A percentile compares a stretch with the other conserved stretches of the same genome.
phyloP scores from a whole-genome alignment of 2,329 filamentous ascomycete species.

The Hypoxylon sp. region DNA sequence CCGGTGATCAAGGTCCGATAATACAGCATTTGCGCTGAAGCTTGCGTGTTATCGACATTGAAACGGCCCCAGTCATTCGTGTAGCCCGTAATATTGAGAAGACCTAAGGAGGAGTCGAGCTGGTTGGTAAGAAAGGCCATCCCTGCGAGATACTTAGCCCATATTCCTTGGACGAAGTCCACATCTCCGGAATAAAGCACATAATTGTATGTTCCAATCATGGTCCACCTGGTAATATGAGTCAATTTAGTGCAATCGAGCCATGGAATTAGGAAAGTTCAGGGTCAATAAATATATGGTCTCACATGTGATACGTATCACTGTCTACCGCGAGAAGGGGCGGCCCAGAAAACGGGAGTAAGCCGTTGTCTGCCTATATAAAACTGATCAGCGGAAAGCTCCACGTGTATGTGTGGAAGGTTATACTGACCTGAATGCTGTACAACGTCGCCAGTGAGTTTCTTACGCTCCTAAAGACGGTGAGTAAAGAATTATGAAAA shows the following conservation, averaged over 20 bases:
- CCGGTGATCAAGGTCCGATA: conserved; percentile 69
- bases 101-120: conserved; percentile 44
- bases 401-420: conserved; percentile 12
- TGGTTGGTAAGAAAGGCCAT: conserved; percentile 55
- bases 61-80: conserved; percentile 52
- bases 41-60: conserved; percentile 45
- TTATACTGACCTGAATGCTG: conserved; percentile 49
- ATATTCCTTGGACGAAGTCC: conserved; percentile 62
- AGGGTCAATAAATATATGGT: conserved; percentile 9
- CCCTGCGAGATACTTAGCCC: conserved; percentile 63
- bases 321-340: conserved; percentile 48
- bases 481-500: conserved; percentile 32
- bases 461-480: conserved; percentile 56
- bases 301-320: conserved; percentile 54
- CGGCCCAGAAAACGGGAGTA: conserved; percentile 51
- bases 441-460: conserved; percentile 62
- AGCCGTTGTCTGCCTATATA: conserved; percentile 41
- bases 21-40: conserved; percentile 54
- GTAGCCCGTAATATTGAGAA: conserved; percentile 46
- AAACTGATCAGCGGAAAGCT: conserved; percentile 19
- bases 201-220: conserved; percentile 72
- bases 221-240: conserved; percentile 55
- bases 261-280: conserved; percentile 3
- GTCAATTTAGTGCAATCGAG: conserved; percentile 14
- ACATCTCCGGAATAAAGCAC: conserved; percentile 68